A percentile compares a stretch with the other conserved stretches of the same genome.
Evolutionary conservation across 1,284 basidiomycete species (phyloP).

Genomic region (Cryptococcus sp.): DNA sequence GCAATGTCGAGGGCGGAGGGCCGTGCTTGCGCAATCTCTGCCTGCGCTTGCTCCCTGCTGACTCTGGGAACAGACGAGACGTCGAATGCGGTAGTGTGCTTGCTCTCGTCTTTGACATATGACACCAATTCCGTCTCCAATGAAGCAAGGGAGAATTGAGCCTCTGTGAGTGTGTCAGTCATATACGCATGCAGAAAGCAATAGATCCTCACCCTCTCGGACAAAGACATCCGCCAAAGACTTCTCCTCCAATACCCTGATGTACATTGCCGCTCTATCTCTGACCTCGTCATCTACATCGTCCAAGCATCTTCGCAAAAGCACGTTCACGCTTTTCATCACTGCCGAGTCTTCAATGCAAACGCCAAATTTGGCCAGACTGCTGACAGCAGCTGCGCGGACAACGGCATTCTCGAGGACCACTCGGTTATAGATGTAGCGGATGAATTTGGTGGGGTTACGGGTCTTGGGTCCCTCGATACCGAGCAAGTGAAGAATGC

Average conservation of each 20-base stretch:
- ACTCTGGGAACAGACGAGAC: constrained; percentile 81
- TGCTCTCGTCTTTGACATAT: constrained; percentile 79
- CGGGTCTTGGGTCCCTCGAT: constrained; percentile 93
- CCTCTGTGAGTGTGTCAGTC: constrained; percentile 62
- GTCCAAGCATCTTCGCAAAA: constrained; percentile 87
- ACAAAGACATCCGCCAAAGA: constrained; percentile 81
- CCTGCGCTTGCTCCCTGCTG: constrained; percentile 82
- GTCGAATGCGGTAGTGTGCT: constrained; percentile 73
- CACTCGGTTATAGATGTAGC: constrained; percentile 99
- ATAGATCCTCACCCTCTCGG: constrained; percentile 72
- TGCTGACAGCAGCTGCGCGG: constrained; percentile 91
- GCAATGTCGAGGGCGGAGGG: constrained; percentile 76
- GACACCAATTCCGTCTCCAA: constrained; percentile 84
- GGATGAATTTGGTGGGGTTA: constrained; percentile 97
- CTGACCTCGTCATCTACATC: constrained; percentile 99
- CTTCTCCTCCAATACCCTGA: constrained; percentile 79
- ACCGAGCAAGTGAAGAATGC: constrained; percentile 92
- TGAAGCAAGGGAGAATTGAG: constrained; percentile 82
- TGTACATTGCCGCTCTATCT: constrained; percentile 93
- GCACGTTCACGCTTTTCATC: constrained; percentile 81
- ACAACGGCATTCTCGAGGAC: constrained; percentile 98
- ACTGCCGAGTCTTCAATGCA: constrained; percentile 76
- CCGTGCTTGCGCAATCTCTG: constrained; percentile 71
- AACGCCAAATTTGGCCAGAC: constrained; percentile 95
- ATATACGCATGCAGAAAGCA: not conserved